phyloP scores from a whole-genome alignment of 805 yeast species.

The Starmerella floricola region DNA sequence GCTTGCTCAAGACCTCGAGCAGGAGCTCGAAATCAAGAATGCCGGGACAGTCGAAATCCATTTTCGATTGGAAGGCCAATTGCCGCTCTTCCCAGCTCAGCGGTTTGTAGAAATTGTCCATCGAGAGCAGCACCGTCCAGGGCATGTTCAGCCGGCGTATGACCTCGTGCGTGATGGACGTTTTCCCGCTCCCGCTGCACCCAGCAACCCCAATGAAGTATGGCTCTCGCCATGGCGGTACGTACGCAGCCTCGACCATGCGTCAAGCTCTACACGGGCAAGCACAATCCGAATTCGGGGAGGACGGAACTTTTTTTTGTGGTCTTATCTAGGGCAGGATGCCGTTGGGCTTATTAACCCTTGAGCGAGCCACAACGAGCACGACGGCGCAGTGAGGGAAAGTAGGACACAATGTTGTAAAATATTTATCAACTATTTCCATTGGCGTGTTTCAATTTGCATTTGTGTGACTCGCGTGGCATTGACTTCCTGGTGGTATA shows the following conservation, averaged over 20 bases:
- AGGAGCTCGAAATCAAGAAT: slow-evolving; percentile 70
- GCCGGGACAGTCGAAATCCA: slow-evolving; percentile 80
- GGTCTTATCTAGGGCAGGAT: too few species aligned
- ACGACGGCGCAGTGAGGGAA: too few species aligned
- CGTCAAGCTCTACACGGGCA: too few species aligned
- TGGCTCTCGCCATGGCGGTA: slow-evolving; percentile 84
- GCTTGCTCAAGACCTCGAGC: slow-evolving; percentile 45
- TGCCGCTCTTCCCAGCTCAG: slow-evolving; percentile 48
- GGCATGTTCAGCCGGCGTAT: slow-evolving; percentile 59
- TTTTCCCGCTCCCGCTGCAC: slow-evolving; percentile 81
- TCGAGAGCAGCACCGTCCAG: slow-evolving; percentile 81
- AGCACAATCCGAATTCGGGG: too few species aligned
- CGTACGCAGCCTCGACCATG: slow-evolving; percentile 29
- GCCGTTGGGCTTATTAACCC: too few species aligned
- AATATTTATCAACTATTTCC: too few species aligned
- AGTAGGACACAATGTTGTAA: too few species aligned
- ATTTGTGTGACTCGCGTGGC: too few species aligned
- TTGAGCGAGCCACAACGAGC: too few species aligned
- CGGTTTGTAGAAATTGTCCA: slow-evolving; percentile 85
- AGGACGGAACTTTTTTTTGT: too few species aligned
- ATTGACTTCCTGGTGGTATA: too few species aligned
- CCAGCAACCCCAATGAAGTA: slow-evolving; percentile 75
- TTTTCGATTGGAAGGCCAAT: slow-evolving; percentile 54
- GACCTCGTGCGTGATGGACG: slow-evolving; percentile 76
- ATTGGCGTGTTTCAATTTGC: too few species aligned